Base-by-base conservation (phyloP, 148 eudicot genomes). In the Simmondsia chinensis region DNA sequence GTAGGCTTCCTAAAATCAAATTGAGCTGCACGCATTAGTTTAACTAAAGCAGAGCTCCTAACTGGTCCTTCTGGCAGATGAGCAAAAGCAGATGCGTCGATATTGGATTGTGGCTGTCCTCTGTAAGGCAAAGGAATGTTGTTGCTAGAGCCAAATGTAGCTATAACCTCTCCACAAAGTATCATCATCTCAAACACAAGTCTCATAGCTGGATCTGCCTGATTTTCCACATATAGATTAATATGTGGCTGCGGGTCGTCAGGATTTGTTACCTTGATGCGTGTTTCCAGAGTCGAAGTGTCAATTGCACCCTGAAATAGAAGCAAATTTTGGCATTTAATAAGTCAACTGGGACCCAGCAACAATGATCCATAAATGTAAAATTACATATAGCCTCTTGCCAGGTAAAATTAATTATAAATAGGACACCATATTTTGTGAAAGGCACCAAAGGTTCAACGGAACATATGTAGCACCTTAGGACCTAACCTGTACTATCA, bases 161-260 rank as follows among this genome's bases (percentile, higher is more conserved):
- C 99, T 49, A 86, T 43, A 57, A 66, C 96, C 67, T 91, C 99
- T 46, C 99, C 99, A 55, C 96, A 91, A 22, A 91, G 86, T 68
- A 91, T 70, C 99, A 91, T 91, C 96, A 91, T 86, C 77, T 91
- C 99, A 29, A 94, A 72, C 41, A 91, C 99, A 64, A 91, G 99
- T 21, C 89, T 76, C 94, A 86, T 77, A 12, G 96, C 94, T 39
- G 89, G 86, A 19, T 76, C 85, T 11, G 86, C 81, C 63, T 82
- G 95, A 62, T 91, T 68, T 66, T 86, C 99, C 24, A 91, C 86
- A 64, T 91, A 91, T 11, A 91, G 70, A 60, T 71, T 86, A 63
- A 91, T 91, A 2, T 51, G 52, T 27, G 99, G 99, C 58, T 91
- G 89, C 20, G 87, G 94, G 58, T 79, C 87, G 54, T 91, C 83